phyloP scores from a whole-genome alignment of 164 flowering plant genomes.

The Macadamia integrifolia region DNA sequence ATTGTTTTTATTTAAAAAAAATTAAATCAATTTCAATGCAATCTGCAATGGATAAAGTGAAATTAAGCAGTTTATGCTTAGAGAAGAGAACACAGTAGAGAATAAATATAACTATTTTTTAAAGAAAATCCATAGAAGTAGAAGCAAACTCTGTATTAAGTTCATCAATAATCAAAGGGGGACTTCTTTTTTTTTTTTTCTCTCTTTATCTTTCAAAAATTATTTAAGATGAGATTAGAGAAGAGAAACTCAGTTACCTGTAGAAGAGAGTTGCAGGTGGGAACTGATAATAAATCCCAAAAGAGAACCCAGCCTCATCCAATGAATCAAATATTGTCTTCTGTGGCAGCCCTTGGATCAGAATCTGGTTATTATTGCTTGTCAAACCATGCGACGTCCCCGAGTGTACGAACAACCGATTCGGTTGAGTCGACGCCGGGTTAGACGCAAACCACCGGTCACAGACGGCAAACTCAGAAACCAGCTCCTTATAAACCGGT shows the following conservation, averaged over 20 bases:
- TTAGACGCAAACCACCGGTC: slow-evolving; percentile 83
- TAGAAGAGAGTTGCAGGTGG: slow-evolving; percentile 63
- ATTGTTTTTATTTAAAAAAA: too few species aligned
- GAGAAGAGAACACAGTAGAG: too few species aligned
- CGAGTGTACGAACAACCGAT: slow-evolving; percentile 70
- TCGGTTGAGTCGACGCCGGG: slow-evolving; percentile 79
- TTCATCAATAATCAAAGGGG: too few species aligned
- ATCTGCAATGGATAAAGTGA: too few species aligned
- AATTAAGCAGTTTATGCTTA: too few species aligned
- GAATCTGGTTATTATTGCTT: slow-evolving; percentile 41
- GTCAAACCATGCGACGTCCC: slow-evolving; percentile 67
- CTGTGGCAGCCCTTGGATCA: slow-evolving; percentile 62
- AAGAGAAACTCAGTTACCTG: slow-evolving; percentile 28
- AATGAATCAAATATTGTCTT: slow-evolving; percentile 77
- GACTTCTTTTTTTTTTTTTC: too few species aligned
- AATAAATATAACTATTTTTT: too few species aligned
- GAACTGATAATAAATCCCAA: slow-evolving; percentile 68
- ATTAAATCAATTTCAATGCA: too few species aligned
- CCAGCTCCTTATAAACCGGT: slow-evolving; percentile 60
- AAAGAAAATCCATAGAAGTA: too few species aligned
- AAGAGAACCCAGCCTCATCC: slow-evolving; percentile 53
- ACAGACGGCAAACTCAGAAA: slow-evolving; percentile 56
- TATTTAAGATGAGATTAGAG: not conserved
- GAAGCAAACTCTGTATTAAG: too few species aligned
- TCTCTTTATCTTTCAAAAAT: too few species aligned